Evolutionary conservation across 257 asterid genomes (phyloP).

Genomic region (Capsicum chinense): DNA sequence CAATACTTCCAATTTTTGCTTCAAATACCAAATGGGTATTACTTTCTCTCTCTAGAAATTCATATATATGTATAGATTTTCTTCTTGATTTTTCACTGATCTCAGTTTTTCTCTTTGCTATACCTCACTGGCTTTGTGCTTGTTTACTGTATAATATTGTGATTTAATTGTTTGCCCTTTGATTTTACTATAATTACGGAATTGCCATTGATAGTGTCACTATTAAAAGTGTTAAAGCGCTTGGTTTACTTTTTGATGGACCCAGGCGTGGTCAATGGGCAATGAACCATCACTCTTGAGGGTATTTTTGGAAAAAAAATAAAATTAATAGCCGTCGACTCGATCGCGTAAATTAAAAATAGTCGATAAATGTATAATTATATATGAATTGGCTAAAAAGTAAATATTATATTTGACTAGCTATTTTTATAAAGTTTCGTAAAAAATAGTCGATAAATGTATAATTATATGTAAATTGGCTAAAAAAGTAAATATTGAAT

Average conservation of each 20-base stretch:
- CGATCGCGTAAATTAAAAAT: neutral
- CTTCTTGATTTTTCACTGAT: slow-evolving; percentile 29
- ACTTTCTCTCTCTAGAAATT: slow-evolving; percentile 32
- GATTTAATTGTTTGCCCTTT: slow-evolving; percentile 33
- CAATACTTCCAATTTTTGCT: neutral
- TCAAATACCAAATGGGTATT: neutral
- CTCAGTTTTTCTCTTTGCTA: neutral
- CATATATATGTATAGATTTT: slow-evolving; percentile 14
- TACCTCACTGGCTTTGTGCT: slow-evolving; percentile 33
- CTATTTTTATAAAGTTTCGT: too few species aligned
- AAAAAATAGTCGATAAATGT: too few species aligned
- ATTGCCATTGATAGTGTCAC: slow-evolving; percentile 30
- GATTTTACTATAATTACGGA: slow-evolving; percentile 36
- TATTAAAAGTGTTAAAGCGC: neutral
- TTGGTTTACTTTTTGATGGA: neutral
- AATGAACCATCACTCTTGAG: neutral
- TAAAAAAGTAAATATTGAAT: too few species aligned
- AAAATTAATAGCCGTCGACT: neutral
- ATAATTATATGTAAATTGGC: too few species aligned
- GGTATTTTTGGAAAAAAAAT: neutral
- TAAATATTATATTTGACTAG: too few species aligned
- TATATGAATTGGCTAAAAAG: too few species aligned
- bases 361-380: too few species aligned
- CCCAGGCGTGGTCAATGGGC: neutral
- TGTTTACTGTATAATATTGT: slow-evolving; percentile 30